Evolutionary conservation across 1,284 basidiomycete species (phyloP), one percentile per base, ranked within the genome.

Genomic region (Ustilago esculenta): DNA sequence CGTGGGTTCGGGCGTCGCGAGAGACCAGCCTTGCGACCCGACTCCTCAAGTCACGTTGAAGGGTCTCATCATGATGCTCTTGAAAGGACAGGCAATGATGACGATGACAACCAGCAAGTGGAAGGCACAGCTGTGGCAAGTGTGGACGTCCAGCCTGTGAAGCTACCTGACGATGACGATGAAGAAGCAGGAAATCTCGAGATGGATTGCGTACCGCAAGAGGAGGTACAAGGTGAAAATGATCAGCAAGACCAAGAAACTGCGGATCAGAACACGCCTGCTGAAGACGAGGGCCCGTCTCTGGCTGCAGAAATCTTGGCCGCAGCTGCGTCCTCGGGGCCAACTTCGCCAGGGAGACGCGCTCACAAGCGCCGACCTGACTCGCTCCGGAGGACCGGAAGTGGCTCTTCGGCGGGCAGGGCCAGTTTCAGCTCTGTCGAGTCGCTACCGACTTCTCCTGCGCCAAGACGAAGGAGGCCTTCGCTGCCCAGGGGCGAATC

Each of bases 111-210:
- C 4, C 39, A 42, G 23, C n/a, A 33, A 5, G 39, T 11, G 4
- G 18, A 21, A 24, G 21, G 1, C 9, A 24, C 17, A 15, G 43
- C 18, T 1, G 46, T 10, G n/a, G 9, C 41, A 41, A 23, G n/a
- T 12, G 25, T 18, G 5, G 35, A 37, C 18, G 14, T 37, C 14
- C 48, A 44, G 17, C 32, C 46, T 4, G 35, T 61, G 21, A 50
- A 29, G 9, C 50, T 59, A 15, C 45, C 61, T 6, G 61, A 65
- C 25, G 61, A 61, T 15, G 68, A 65, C 35, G 68, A 71, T 29
- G 61, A 70, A 46, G 67, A 60, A 11, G 68, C 61, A 17, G 60
- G 61, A 18, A 37, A 57, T 23, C 68, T 71, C 33, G 68, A 71
- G 29, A 65, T 71, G 68, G 68, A 71, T 47, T 71, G 66, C 17